Conservation (phyloP, 768 basidiomycete species). For the Lepiota venenata region DNA sequence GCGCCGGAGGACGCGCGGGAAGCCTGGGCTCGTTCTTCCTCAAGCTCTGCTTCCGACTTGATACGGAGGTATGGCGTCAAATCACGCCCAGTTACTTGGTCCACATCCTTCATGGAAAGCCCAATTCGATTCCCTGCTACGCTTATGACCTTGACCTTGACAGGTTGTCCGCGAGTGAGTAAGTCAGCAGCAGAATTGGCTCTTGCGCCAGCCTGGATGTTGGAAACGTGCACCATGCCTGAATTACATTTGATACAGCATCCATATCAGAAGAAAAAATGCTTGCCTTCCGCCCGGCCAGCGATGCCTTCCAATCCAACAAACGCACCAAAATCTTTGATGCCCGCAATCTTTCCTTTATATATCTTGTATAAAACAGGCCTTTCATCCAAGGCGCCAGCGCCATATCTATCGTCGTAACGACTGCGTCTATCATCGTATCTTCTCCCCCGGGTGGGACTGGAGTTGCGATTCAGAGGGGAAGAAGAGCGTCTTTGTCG, state of each 20-base stretch:
- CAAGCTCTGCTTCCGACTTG: constrained; percentile 91
- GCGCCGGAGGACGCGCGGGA: constrained; percentile 73
- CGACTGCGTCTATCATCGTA: constrained; percentile 39
- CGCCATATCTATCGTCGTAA: constrained; percentile 30
- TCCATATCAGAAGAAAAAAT: not conserved
- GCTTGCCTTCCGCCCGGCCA: constrained; percentile 86
- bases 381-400: constrained; percentile 62
- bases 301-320: constrained; percentile 83
- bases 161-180: constrained; percentile 76
- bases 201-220: constrained; percentile 81
- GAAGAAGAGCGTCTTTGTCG: constrained; percentile 58
- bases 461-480: constrained; percentile 49
- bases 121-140: constrained; percentile 77
- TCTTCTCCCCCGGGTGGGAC: constrained; percentile 57
- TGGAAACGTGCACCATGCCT: constrained; percentile 99
- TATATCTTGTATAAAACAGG: constrained; percentile 96
- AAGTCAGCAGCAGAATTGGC: constrained; percentile 87
- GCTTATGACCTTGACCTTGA: constrained; percentile 97
- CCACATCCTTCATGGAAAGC: constrained; percentile 98
- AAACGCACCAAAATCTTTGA: constrained; percentile 97
- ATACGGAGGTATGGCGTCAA: constrained; percentile 93
- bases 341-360: constrained; percentile 73
- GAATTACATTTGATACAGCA: constrained; percentile 11
- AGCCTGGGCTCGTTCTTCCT: constrained; percentile 67
- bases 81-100: constrained; percentile 86